phyloP scores from a whole-genome alignment of 352 stramenopile genomes.

The Globisporangium abappressorium region DNA sequence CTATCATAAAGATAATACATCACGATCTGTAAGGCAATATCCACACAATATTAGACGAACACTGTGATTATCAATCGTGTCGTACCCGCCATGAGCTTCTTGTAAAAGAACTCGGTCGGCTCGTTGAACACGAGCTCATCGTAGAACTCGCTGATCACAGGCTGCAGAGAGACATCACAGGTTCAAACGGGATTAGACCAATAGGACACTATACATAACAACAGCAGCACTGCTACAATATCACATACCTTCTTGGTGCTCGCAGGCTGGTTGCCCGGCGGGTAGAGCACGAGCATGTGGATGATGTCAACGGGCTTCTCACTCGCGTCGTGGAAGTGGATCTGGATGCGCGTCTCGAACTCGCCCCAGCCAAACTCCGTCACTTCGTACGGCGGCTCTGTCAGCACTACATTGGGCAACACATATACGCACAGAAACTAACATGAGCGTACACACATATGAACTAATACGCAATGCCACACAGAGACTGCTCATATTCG shows the following conservation, averaged over 20 bases:
- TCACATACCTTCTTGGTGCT: conserved; percentile 82
- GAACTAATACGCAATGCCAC: neutral
- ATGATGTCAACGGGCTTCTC: conserved; percentile 91
- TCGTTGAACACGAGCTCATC: conserved; percentile 99
- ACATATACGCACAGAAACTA: neutral
- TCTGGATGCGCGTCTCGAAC: conserved; percentile 96
- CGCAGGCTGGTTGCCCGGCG: conserved; percentile 80
- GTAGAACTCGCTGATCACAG: conserved; percentile 95
- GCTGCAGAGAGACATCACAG: conserved; percentile 35
- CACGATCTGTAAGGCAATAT: neutral
- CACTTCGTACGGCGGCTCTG: conserved; percentile 94
- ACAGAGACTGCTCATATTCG: neutral
- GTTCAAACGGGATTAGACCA: neutral
- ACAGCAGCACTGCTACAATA: neutral
- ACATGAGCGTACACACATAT: neutral
- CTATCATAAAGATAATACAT: conserved; percentile 16
- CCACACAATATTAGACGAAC: neutral
- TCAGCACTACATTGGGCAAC: conserved; percentile 69
- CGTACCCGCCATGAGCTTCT: conserved; percentile 79
- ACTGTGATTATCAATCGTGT: neutral
- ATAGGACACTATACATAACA: conserved; percentile 1
- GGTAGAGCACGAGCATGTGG: conserved; percentile 86
- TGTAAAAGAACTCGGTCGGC: conserved; percentile 94
- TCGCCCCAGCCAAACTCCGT: conserved; percentile 97
- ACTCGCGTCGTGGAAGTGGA: conserved; percentile 94